Percentiles rank a stretch among this genome's conserved stretches.
phyloP scores from a whole-genome alignment of 176 grass and related monocot genomes.

The Carex littledalei region DNA sequence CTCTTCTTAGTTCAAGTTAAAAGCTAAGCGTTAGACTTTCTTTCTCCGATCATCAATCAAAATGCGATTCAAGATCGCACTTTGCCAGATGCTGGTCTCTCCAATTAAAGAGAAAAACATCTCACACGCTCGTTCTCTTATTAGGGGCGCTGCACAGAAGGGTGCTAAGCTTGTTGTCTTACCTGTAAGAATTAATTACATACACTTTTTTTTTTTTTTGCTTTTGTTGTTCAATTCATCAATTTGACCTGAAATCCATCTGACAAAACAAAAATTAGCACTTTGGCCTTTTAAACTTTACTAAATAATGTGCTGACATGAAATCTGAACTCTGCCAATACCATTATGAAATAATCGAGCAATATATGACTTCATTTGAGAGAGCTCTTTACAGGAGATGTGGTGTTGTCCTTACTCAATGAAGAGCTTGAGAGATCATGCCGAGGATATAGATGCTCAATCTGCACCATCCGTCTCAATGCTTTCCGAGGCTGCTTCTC shows the following conservation, averaged over 20 bases:
- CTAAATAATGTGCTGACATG: neutral
- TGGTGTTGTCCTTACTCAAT: conserved; percentile 56
- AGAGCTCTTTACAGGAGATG: conserved; percentile 36
- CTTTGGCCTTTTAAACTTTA: neutral
- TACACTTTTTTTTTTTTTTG: neutral
- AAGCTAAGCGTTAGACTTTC: neutral
- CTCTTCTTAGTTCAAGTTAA: too few species aligned
- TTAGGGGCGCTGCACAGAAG: conserved; percentile 30
- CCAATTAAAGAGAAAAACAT: conserved; percentile 45
- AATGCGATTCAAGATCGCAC: conserved; percentile 50
- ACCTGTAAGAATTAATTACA: conserved; percentile 26
- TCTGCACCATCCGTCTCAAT: conserved; percentile 46
- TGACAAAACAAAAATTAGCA: neutral
- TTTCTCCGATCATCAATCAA: neutral
- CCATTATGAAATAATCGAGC: neutral
- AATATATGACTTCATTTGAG: too few species aligned
- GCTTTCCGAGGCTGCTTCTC: conserved; percentile 38
- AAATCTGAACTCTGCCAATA: neutral
- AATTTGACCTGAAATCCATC: neutral
- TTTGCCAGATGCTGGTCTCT: conserved; percentile 47
- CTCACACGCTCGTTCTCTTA: conserved; percentile 26
- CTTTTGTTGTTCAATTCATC: neutral
- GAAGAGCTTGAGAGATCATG: conserved; percentile 34
- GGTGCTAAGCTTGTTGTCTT: conserved; percentile 52
- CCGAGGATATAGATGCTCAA: conserved; percentile 52